phyloP scores from a whole-genome alignment of 805 yeast species.

The Kodamaea fukazawae region DNA sequence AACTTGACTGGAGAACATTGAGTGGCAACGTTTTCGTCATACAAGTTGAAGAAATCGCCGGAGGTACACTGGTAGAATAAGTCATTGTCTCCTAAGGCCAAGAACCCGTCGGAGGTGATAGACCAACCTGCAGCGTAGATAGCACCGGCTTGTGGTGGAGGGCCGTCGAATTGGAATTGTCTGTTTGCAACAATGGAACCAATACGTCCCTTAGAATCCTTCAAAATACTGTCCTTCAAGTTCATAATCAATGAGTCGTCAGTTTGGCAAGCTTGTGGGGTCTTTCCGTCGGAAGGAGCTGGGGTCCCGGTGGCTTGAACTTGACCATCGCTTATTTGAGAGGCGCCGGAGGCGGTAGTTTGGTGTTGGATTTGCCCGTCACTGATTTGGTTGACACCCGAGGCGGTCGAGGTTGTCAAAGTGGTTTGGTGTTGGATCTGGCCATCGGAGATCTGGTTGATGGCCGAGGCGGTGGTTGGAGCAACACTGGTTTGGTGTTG shows the following conservation, averaged over 20 bases:
- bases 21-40: conserved; percentile 58
- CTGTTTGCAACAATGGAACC: conserved; percentile 80
- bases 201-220: conserved; percentile 61
- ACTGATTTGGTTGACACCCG: conserved; percentile 39
- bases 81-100: conserved; percentile 61
- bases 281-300: conserved; percentile 22
- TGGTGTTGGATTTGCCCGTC: conserved; percentile 35
- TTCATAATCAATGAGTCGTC: conserved; percentile 49
- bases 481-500: conserved; percentile 34
- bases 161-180: conserved; percentile 79
- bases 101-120: conserved; percentile 41
- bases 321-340: conserved; percentile 33
- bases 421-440: conserved; percentile 27
- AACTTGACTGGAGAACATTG: conserved; percentile 48
- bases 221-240: conserved; percentile 49
- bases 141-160: conserved; percentile 66
- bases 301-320: conserved; percentile 21
- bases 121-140: conserved; percentile 32
- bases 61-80: conserved; percentile 73
- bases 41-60: conserved; percentile 76
- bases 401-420: conserved; percentile 23
- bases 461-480: conserved; percentile 23
- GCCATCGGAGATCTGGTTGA: conserved; percentile 40
- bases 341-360: conserved; percentile 26
- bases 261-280: conserved; percentile 21